These are phyloP conservation scores for Sporothrix pseudoabietina DNA, from an alignment of 2,329 filamentous ascomycete species.

Conservation along the genomic window DNA sequence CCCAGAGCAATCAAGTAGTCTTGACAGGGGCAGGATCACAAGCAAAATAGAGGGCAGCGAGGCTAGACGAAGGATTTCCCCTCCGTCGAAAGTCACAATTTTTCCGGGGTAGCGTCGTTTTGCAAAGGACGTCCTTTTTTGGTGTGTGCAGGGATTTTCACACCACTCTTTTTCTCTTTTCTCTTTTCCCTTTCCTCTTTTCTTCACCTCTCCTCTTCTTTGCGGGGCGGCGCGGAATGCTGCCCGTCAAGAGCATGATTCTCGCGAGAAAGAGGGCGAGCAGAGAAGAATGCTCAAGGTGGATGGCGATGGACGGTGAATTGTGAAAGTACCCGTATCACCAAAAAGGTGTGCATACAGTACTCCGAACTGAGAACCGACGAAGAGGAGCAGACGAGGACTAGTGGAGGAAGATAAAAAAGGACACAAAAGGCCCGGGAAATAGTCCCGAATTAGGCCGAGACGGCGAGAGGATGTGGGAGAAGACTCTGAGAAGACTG, in stretches of 20 bases:
- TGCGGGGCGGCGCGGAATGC: constrained; percentile 10
- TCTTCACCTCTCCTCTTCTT: not conserved
- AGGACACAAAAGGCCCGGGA: not conserved
- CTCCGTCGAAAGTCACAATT: constrained; percentile 16
- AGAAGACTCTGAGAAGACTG: not conserved
- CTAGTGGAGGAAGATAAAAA: not conserved
- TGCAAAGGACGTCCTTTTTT: not conserved
- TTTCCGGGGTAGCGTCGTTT: constrained; percentile 13
- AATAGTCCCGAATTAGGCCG: constrained; percentile 10
- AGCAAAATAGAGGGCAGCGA: not conserved
- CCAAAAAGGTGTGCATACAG: not conserved
- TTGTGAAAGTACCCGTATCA: not conserved
- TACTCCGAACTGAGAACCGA: not conserved
- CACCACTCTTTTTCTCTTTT: not conserved
- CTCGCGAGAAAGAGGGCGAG: constrained; percentile 1
- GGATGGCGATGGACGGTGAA: not conserved
- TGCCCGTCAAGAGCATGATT: constrained; percentile 6
- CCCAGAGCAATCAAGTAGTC: not conserved
- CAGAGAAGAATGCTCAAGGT: not conserved
- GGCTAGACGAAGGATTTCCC: not conserved
- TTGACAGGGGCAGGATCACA: not conserved
- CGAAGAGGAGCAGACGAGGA: not conserved
- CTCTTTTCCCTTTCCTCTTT: not conserved
- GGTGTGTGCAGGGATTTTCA: not conserved
- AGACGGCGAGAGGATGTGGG: not conserved